Evolutionary conservation across 1,284 basidiomycete genomes (phyloP).

Genomic region (Sanghuangporus baumii): DNA sequence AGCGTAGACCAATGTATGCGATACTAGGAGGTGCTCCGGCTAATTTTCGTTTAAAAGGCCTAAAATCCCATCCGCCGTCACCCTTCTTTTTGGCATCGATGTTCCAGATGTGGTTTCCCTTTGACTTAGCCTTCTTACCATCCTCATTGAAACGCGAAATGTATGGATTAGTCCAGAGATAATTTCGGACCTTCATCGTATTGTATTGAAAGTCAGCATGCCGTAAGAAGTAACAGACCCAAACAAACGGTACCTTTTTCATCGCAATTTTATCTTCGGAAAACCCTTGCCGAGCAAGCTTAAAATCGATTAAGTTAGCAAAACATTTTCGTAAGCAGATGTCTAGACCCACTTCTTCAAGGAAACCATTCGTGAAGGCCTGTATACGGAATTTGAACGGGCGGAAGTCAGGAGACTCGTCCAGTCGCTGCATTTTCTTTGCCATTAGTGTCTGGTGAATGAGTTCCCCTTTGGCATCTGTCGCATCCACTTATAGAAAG

Average conservation of each 20-base stretch:
- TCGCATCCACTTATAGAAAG: conserved; percentile 73
- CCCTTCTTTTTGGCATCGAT: conserved; percentile 85
- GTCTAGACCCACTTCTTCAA: conserved; percentile 69
- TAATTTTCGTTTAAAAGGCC: conserved; percentile 85
- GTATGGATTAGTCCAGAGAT: conserved; percentile 90
- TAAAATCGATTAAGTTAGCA: conserved; percentile 15
- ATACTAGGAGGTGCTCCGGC: conserved; percentile 77
- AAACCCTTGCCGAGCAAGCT: conserved; percentile 76
- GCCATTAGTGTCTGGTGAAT: conserved; percentile 99
- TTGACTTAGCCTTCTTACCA: conserved; percentile 98
- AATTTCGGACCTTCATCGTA: conserved; percentile 80
- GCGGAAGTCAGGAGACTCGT: conserved; percentile 93
- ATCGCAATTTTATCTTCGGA: conserved; percentile 84
- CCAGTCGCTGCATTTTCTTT: conserved; percentile 94
- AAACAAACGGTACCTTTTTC: conserved; percentile 62
- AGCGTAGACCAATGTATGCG: conserved; percentile 79
- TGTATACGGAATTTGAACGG: conserved; percentile 99
- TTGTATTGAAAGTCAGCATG: conserved; percentile 21
- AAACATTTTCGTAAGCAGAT: conserved; percentile 16
- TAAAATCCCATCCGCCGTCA: conserved; percentile 85
- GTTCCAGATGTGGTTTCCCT: conserved; percentile 99
- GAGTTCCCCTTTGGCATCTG: conserved; percentile 91
- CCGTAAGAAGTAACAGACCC: conserved; percentile 1
- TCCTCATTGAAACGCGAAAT: conserved; percentile 99
- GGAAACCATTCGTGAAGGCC: conserved; percentile 95